Conservation (phyloP, 163 green algal species). For the Chlamydomonas reinhardtii region DNA sequence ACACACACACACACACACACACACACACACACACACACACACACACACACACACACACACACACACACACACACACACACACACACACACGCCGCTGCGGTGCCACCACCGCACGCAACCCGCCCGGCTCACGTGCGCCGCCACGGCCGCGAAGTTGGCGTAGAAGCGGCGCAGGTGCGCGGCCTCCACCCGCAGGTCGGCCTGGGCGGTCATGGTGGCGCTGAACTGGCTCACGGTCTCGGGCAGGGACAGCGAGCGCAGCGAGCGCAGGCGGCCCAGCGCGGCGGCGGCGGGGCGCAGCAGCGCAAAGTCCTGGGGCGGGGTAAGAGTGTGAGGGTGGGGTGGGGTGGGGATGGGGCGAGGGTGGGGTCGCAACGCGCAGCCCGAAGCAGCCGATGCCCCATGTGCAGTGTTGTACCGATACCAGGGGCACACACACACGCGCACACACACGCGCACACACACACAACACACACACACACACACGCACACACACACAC, state of each 20-base stretch:
- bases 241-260: constrained; percentile 74
- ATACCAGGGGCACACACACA: too few species aligned
- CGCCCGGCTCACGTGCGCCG: constrained; percentile 56
- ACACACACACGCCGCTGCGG: neutral
- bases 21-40: too few species aligned
- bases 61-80: too few species aligned
- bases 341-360: neutral
- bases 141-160: constrained; percentile 80
- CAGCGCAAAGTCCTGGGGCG: constrained; percentile 32
- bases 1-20: too few species aligned
- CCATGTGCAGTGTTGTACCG: too few species aligned
- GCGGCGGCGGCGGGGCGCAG: constrained; percentile 36
- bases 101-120: too few species aligned
- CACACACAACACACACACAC: too few species aligned
- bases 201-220: constrained; percentile 84
- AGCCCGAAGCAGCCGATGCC: too few species aligned
- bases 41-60: too few species aligned
- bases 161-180: constrained; percentile 83
- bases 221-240: constrained; percentile 89
- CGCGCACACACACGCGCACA: too few species aligned
- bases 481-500: too few species aligned
- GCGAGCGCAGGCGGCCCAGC: constrained; percentile 38
- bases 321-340: neutral
- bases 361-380: neutral
- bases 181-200: constrained; percentile 87